Percentiles rank a stretch among this genome's conserved stretches.
phyloP scores from a whole-genome alignment of 352 stramenopile species.

The Aphanomyces astaci region DNA sequence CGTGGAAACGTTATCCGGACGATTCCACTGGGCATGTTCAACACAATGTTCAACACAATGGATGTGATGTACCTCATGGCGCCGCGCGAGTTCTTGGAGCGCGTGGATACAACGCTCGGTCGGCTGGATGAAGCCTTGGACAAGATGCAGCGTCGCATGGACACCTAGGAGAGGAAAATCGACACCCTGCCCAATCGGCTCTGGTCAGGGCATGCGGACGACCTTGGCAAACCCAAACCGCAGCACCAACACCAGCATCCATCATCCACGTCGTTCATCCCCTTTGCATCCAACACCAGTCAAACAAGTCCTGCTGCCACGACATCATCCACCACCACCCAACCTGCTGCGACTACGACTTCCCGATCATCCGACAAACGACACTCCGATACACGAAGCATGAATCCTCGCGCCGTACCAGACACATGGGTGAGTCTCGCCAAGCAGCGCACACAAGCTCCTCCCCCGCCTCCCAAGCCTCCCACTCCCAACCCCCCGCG shows the following conservation, averaged over 20 bases:
- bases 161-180: not conserved
- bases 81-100: not conserved
- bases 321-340: not conserved
- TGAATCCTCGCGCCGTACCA: not conserved
- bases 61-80: not conserved
- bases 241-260: not conserved
- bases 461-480: too few species aligned
- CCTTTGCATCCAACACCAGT: not conserved
- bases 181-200: not conserved
- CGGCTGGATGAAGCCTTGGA: not conserved
- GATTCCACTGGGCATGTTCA: too few species aligned
- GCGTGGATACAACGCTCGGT: not conserved
- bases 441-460: not conserved
- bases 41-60: too few species aligned
- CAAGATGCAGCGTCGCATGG: not conserved
- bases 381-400: not conserved
- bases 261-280: not conserved
- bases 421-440: constrained; percentile 1
- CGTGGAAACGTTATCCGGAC: not conserved
- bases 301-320: not conserved
- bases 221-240: not conserved
- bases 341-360: not conserved
- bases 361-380: not conserved
- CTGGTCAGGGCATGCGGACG: not conserved
- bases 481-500: too few species aligned